phyloP scores from a whole-genome alignment of 2,329 filamentous ascomycete species.

The Sporothrix mexicana region DNA sequence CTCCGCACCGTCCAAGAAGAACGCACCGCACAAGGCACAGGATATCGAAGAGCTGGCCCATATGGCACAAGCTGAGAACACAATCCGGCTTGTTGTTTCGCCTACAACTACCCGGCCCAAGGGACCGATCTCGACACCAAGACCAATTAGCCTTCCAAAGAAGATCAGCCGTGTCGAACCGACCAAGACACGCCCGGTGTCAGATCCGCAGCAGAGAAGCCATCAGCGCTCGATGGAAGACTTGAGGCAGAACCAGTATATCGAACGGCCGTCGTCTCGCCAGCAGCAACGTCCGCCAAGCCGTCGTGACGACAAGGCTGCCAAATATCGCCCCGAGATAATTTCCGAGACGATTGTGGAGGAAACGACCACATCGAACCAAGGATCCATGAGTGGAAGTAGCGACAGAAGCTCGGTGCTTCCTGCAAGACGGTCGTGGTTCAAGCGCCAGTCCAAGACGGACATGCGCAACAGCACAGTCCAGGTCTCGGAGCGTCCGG shows the following conservation, averaged over 20 bases:
- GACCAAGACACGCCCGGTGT: not conserved
- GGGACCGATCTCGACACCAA: slow-evolving; percentile 10
- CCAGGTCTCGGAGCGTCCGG: not conserved
- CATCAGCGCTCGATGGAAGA: not conserved
- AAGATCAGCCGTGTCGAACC: slow-evolving; percentile 26
- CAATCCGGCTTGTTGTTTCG: slow-evolving; percentile 38
- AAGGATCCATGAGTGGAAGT: slow-evolving; percentile 24
- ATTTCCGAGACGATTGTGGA: slow-evolving; percentile 34
- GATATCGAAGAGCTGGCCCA: slow-evolving; percentile 32
- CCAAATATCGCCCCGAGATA: not conserved
- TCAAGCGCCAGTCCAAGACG: slow-evolving; percentile 37
- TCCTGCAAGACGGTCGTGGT: slow-evolving; percentile 36
- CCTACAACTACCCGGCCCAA: slow-evolving; percentile 30
- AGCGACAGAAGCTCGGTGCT: slow-evolving; percentile 24
- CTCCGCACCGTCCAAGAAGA: slow-evolving; percentile 51
- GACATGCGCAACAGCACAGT: slow-evolving; percentile 36
- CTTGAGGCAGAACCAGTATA: not conserved
- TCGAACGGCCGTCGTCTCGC: not conserved
- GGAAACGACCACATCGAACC: slow-evolving; percentile 25
- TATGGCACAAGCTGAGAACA: slow-evolving; percentile 34
- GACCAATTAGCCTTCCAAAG: slow-evolving; percentile 29
- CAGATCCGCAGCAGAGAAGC: not conserved
- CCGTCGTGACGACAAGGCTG: not conserved
- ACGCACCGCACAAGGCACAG: slow-evolving; percentile 35
- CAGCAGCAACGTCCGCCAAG: not conserved